Conservation (phyloP, 805 yeast genomes). For the Lachancea nothofagi region DNA sequence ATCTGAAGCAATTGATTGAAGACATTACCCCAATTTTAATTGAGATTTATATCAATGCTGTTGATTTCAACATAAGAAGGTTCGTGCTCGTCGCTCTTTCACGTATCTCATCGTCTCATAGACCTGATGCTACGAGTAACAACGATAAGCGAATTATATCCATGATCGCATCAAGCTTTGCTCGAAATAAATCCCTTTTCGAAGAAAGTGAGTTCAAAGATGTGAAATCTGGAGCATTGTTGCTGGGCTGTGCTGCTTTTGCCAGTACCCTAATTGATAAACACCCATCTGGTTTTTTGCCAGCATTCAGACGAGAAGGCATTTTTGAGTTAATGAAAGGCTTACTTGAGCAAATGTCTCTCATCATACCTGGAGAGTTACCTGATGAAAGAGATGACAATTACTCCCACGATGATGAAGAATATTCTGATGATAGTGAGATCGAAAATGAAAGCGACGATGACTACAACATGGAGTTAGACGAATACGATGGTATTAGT, state of each 20-base stretch:
- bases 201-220: conserved; percentile 18
- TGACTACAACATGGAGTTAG: conserved; percentile 25
- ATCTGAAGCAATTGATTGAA: conserved; percentile 36
- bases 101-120: conserved; percentile 44
- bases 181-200: conserved; percentile 42
- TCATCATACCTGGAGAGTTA: neutral
- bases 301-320: conserved; percentile 65
- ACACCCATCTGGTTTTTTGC: conserved; percentile 40
- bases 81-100: conserved; percentile 48
- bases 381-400: neutral
- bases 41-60: conserved; percentile 65
- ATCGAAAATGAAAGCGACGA: conserved; percentile 26
- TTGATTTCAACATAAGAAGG: conserved; percentile 59
- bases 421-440: conserved; percentile 21
- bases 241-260: conserved; percentile 49
- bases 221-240: conserved; percentile 36
- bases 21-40: conserved; percentile 49
- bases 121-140: conserved; percentile 28
- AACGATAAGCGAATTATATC: conserved; percentile 39
- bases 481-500: conserved; percentile 32
- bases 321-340: conserved; percentile 17
- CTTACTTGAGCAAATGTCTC: conserved; percentile 1
- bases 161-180: conserved; percentile 54
- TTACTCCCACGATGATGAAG: conserved; percentile 12
- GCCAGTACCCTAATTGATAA: conserved; percentile 41